Base-by-base conservation (phyloP, 1,284 basidiomycete genomes). In the Cryptococcus sp. region DNA sequence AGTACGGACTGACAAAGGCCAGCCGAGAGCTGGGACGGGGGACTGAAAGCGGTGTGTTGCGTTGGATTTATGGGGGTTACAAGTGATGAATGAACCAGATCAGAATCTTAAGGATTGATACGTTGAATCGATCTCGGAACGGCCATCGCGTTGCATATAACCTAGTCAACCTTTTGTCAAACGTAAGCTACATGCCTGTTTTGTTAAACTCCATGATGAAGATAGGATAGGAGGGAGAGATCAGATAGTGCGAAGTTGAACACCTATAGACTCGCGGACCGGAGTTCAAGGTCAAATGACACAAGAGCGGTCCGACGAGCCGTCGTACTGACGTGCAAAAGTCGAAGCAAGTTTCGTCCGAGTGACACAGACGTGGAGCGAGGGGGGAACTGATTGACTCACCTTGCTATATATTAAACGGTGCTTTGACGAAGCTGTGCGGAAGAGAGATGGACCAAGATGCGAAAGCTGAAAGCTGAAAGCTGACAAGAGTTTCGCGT, bases 281-380 rank as follows among this genome's bases (percentile, higher is more conserved):
- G n/a, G n/a, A 46, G 25, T 23, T 23, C 45, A 17, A 40, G 48
- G 16, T 54, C 55, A 42, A 48, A 50, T 17, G 54, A 42, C 22
- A 53, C 44, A 35, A 50, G 20, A 56, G 22, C 44, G 46, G 39
- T 38, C 20, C 47, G 47, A 38, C 25, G 56, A 45, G 49, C 49
- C 49, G 64, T 73, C 69, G 71, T 73, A 69, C 71, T 73, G 71
- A 73, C 71, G 71, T 73, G 71, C 71, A 73, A 73, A 73, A 65
- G 65, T 69, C 65, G 55, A 62, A 50, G 60, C 60, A 57, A 56
- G 59, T 70, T 68, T 72, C 70, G 65, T 72, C 70, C 62, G 55
- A 54, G 50, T 55, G 31, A 35, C 31, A 35, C 31, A 10, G 31
- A 10, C 8, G 31, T 35, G 31, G 7, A 35, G 31, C 22, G 27